These are phyloP conservation scores for Pythium apleroticum DNA, from an alignment of 352 stramenopile species.

Conservation along the genomic window DNA sequence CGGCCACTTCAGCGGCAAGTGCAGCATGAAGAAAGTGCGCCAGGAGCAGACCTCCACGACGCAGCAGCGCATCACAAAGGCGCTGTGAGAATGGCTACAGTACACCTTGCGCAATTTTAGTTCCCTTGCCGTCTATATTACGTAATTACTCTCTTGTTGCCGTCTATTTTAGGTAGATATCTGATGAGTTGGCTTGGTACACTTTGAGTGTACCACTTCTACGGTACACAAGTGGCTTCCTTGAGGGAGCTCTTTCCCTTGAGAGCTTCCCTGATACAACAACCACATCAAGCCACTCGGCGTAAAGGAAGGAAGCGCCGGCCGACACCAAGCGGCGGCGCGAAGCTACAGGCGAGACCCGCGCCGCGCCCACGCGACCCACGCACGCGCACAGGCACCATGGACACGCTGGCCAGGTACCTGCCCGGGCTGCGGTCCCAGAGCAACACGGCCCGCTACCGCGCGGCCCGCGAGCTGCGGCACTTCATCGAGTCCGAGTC, in stretches of 20 bases:
- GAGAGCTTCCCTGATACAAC: constrained; percentile 4
- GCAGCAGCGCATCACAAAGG: constrained; percentile 60
- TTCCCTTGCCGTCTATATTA: not conserved
- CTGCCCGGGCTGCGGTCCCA: constrained; percentile 70
- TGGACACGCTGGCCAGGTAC: constrained; percentile 78
- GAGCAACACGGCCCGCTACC: constrained; percentile 61
- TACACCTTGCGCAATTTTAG: not conserved
- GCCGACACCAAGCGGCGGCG: not conserved
- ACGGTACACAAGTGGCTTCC: constrained; percentile 26
- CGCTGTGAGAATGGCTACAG: constrained; percentile 31
- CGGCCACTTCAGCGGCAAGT: constrained; percentile 75
- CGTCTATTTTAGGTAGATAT: constrained; percentile 2
- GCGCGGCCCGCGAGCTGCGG: constrained; percentile 71
- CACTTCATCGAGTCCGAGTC: constrained; percentile 87
- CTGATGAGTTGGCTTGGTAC: not conserved
- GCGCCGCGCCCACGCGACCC: not conserved
- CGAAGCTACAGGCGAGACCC: not conserved
- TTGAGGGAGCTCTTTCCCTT: constrained; percentile 5
- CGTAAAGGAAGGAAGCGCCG: not conserved
- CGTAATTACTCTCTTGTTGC: not conserved
- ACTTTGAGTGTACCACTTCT: constrained; percentile 8
- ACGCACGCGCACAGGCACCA: constrained; percentile 15
- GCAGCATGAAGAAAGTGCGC: constrained; percentile 60
- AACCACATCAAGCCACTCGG: not conserved
- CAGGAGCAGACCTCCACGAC: constrained; percentile 49